Evolutionary conservation across 805 yeast genomes (phyloP).

Genomic region (Candida tammaniensis): DNA sequence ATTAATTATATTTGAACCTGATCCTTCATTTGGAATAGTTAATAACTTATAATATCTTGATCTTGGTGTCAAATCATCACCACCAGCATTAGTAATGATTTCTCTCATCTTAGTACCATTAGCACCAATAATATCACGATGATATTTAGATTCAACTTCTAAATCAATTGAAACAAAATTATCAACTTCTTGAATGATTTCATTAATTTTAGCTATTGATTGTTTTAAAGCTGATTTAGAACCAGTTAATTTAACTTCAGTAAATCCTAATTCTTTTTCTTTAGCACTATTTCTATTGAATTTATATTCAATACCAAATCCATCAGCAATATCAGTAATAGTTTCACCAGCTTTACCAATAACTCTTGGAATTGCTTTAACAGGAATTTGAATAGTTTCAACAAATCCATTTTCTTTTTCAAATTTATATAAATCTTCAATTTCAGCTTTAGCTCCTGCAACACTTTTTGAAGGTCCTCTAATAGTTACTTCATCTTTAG

Average conservation of each 20-base stretch:
- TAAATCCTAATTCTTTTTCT: slow-evolving; percentile 48
- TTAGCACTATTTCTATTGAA: slow-evolving; percentile 40
- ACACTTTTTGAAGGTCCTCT: slow-evolving; percentile 93
- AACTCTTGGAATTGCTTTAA: slow-evolving; percentile 72
- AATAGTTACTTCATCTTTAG: slow-evolving; percentile 62
- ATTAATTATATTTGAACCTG: slow-evolving; percentile 56
- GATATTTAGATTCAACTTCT: slow-evolving; percentile 70
- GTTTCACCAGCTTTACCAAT: slow-evolving; percentile 88
- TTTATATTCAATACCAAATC: slow-evolving; percentile 57
- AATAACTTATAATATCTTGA: slow-evolving; percentile 52
- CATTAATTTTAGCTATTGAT: slow-evolving; percentile 62
- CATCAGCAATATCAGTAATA: slow-evolving; percentile 76
- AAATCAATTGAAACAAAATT: slow-evolving; percentile 58
- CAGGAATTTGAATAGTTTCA: slow-evolving; percentile 63
- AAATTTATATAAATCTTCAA: slow-evolving; percentile 77
- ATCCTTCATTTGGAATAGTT: slow-evolving; percentile 65
- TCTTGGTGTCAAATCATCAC: slow-evolving; percentile 47
- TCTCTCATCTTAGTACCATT: slow-evolving; percentile 72
- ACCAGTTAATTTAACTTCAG: slow-evolving; percentile 73
- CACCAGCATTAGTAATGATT: slow-evolving; percentile 76
- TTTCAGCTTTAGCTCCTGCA: slow-evolving; percentile 75
- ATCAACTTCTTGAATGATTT: slow-evolving; percentile 61
- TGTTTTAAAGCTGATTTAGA: slow-evolving; percentile 70
- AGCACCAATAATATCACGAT: slow-evolving; percentile 73
- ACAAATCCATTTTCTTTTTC: slow-evolving; percentile 83